Evolutionary conservation across 1,284 basidiomycete genomes (phyloP).

Genomic region (Trichosporon sp.): DNA sequence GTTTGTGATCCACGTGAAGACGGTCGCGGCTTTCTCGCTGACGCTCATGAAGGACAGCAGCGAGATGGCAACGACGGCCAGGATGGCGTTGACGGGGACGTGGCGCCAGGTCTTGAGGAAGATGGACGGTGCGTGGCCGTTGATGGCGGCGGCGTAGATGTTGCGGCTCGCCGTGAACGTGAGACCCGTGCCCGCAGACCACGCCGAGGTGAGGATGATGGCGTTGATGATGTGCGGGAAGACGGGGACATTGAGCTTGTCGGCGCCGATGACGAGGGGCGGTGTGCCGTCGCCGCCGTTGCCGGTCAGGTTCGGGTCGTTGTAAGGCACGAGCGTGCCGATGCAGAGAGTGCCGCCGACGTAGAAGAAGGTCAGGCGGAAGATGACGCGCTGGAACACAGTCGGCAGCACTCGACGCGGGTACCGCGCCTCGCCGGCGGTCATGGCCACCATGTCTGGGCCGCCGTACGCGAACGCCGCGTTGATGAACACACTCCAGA

Average conservation of each 20-base stretch:
- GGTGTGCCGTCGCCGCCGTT: not conserved
- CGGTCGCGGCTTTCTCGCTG: conserved; percentile 58
- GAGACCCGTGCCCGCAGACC: conserved; percentile 54
- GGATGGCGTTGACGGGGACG: conserved; percentile 66
- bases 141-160: conserved; percentile 50
- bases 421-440: conserved; percentile 31
- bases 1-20: conserved; percentile 66
- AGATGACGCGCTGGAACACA: conserved; percentile 68
- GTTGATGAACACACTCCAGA: conserved; percentile 27
- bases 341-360: conserved; percentile 4
- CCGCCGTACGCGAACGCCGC: conserved; percentile 36
- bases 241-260: conserved; percentile 55
- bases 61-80: conserved; percentile 61
- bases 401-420: conserved; percentile 65
- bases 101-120: conserved; percentile 56
- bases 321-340: conserved; percentile 8
- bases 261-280: not conserved
- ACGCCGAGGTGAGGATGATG: conserved; percentile 57
- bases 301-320: conserved; percentile 5
- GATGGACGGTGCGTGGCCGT: not conserved
- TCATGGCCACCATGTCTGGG: conserved; percentile 31
- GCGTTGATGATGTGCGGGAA: conserved; percentile 66
- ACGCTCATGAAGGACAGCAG: conserved; percentile 57
- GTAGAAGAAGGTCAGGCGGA: conserved; percentile 61
- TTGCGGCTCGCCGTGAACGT: conserved; percentile 48